These are phyloP conservation scores for Neonectria neomacrospora DNA, from an alignment of 2,329 filamentous ascomycete species.

Conservation along the genomic window DNA sequence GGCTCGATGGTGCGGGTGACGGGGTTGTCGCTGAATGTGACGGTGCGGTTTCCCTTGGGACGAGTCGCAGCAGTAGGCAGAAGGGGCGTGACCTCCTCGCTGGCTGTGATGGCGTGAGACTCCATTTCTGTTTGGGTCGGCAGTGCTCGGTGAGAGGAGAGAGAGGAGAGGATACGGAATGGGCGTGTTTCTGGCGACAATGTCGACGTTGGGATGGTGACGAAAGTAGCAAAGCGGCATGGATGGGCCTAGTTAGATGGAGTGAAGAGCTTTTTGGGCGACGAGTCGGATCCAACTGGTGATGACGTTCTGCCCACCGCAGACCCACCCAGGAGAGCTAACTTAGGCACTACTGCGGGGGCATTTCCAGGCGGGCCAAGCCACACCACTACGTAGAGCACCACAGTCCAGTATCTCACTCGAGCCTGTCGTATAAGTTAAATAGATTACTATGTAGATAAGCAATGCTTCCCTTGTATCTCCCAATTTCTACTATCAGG, in stretches of 20 bases:
- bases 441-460: no score
- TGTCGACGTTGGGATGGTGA: constrained; percentile 23
- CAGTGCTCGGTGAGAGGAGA: constrained; percentile 5
- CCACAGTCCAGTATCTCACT: no score
- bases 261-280: constrained; percentile 36
- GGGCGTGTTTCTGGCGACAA: constrained; percentile 1
- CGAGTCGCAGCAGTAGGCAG: constrained; percentile 50
- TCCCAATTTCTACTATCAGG: no score
- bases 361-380: no score
- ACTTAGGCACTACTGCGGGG: no score
- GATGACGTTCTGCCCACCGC: no score
- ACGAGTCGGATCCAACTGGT: constrained; percentile 17
- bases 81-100: constrained; percentile 53
- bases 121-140: constrained; percentile 40
- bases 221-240: constrained; percentile 25
- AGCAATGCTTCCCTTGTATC: no score
- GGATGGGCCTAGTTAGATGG: constrained; percentile 16
- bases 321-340: no score
- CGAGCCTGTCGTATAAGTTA: no score
- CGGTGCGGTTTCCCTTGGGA: constrained; percentile 67
- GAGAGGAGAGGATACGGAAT: constrained; percentile 15
- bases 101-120: constrained; percentile 38
- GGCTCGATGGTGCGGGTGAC: constrained; percentile 70
- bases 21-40: constrained; percentile 81
- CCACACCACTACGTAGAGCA: no score